A percentile compares a stretch with the other conserved stretches of the same genome.
Evolutionary conservation across 176 grass and related monocot species (phyloP).

Genomic region (Aegilops sharonensis): DNA sequence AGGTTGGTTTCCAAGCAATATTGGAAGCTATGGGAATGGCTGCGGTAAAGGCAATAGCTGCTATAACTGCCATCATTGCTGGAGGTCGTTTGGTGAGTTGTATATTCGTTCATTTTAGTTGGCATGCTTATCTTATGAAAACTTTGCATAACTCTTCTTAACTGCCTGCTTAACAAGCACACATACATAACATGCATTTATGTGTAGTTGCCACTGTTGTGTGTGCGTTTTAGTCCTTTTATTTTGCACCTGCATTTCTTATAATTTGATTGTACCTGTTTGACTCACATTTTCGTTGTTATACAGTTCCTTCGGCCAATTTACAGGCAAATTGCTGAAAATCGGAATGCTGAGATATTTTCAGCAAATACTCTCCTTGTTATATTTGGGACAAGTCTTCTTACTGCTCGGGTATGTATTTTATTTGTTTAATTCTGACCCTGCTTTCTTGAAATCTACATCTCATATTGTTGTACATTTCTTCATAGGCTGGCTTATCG

Average conservation of each 20-base stretch:
- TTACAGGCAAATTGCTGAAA: conserved; percentile 98
- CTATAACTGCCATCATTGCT: conserved; percentile 95
- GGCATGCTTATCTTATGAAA: background rate
- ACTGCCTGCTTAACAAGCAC: conserved; percentile 7
- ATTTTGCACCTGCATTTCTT: conserved; percentile 27
- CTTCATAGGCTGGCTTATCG: conserved; percentile 83
- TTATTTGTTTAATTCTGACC: conserved; percentile 13
- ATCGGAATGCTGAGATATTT: conserved; percentile 98
- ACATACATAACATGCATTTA: background rate
- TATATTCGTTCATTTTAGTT: conserved; percentile 24
- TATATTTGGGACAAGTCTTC: conserved; percentile 98
- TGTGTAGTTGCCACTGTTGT: background rate
- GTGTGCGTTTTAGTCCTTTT: background rate
- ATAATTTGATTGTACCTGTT: conserved; percentile 14
- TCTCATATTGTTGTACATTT: conserved; percentile 34
- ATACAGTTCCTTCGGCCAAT: conserved; percentile 92
- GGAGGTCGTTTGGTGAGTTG: conserved; percentile 90
- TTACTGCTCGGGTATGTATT: conserved; percentile 83
- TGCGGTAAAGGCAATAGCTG: conserved; percentile 94
- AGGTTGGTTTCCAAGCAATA: conserved; percentile 99
- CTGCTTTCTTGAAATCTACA: conserved; percentile 20
- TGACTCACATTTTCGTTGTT: conserved; percentile 27
- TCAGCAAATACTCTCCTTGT: conserved; percentile 99
- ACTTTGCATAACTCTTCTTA: background rate
- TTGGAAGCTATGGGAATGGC: conserved; percentile 94